Percentiles rank a stretch among this genome's conserved stretches.
These are phyloP conservation scores for Pouteria campechiana DNA, from an alignment of 179 eudicot genomes.

Conservation along the genomic window DNA sequence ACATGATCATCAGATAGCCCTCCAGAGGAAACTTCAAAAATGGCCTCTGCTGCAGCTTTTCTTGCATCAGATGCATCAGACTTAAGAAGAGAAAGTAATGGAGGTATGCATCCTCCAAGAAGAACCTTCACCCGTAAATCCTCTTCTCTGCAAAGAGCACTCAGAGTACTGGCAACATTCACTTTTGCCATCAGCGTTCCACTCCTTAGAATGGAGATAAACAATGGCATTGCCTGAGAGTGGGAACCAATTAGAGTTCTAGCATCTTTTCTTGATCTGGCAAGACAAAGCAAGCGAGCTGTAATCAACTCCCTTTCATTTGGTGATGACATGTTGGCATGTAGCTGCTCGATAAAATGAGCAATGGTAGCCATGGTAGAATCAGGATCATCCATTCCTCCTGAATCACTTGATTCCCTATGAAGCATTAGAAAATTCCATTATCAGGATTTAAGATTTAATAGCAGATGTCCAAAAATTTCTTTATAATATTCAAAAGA, in stretches of 20 bases:
- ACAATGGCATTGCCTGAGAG: slow-evolving; percentile 71
- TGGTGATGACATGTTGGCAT: slow-evolving; percentile 42
- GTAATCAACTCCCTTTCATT: slow-evolving; percentile 58
- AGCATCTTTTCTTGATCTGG: slow-evolving; percentile 46
- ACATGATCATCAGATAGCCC: slow-evolving; percentile 61
- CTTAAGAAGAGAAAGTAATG: slow-evolving; percentile 55
- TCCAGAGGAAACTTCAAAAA: slow-evolving; percentile 55
- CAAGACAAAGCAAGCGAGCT: slow-evolving; percentile 45
- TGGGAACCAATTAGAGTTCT: slow-evolving; percentile 63
- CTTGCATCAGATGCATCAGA: slow-evolving; percentile 45
- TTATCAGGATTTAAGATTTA: background rate
- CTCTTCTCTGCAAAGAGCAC: slow-evolving; percentile 43
- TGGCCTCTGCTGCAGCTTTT: slow-evolving; percentile 63
- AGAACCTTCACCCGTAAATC: slow-evolving; percentile 57
- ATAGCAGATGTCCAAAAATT: too few relatives aligned
- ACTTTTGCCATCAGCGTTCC: slow-evolving; percentile 56
- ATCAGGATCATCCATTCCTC: slow-evolving; percentile 52
- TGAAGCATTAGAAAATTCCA: slow-evolving; percentile 2
- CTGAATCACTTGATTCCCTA: slow-evolving; percentile 47
- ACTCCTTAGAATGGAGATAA: slow-evolving; percentile 57
- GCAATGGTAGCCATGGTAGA: slow-evolving; percentile 50
- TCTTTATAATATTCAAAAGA: too few relatives aligned
- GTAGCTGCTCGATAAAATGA: slow-evolving; percentile 55
- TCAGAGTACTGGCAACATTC: slow-evolving; percentile 50
- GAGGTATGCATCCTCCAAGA: slow-evolving; percentile 66